Evolutionary conservation across 768 basidiomycete genomes (phyloP).

Genomic region (Lentinula sp.): DNA sequence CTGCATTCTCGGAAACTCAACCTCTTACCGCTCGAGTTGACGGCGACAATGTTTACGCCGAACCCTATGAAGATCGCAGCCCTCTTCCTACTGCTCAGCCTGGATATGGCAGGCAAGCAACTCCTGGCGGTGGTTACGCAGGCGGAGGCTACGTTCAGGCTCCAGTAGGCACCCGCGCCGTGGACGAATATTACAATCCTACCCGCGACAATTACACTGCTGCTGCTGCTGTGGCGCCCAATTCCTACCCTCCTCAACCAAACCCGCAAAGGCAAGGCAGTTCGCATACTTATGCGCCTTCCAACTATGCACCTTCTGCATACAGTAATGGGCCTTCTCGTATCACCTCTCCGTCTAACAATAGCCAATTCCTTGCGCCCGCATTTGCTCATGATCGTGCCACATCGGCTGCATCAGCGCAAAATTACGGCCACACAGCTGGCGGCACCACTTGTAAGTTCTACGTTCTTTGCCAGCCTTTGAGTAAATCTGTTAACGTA

Average conservation of each 20-base stretch:
- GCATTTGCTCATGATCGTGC: neutral
- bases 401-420: constrained; percentile 21
- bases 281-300: constrained; percentile 30
- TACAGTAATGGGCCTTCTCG: constrained; percentile 15
- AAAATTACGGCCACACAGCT: constrained; percentile 46
- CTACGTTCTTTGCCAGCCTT: neutral
- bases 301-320: constrained; percentile 33
- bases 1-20: constrained; percentile 69
- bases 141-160: constrained; percentile 64
- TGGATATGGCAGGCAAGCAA: constrained; percentile 24
- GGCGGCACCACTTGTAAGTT: constrained; percentile 52
- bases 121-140: constrained; percentile 25
- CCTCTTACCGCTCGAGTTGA: constrained; percentile 61
- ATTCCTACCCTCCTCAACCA: constrained; percentile 38
- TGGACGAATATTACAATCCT: constrained; percentile 68
- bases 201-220: constrained; percentile 18
- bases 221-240: constrained; percentile 10
- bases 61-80: constrained; percentile 26
- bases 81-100: constrained; percentile 16
- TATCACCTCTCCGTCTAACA: constrained; percentile 11
- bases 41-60: constrained; percentile 50
- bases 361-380: constrained; percentile 26
- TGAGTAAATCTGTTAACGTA: neutral
- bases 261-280: constrained; percentile 38
- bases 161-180: constrained; percentile 56